phyloP scores from a whole-genome alignment of 2,329 filamentous ascomycete genomes.

The Venturiaceae sp. region DNA sequence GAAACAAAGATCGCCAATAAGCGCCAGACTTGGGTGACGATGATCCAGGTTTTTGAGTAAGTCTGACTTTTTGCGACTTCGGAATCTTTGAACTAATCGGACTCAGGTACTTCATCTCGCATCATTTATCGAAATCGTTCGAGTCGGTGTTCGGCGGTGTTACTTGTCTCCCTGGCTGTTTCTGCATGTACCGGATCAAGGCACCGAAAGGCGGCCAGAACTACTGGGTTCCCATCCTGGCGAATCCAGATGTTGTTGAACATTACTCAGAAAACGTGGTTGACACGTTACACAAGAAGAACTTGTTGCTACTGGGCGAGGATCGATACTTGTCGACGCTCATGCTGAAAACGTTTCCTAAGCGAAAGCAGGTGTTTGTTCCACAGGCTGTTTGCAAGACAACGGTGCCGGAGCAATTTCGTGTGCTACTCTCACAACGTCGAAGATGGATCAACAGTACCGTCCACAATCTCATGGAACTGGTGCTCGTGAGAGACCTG shows the following conservation, averaged over 20 bases:
- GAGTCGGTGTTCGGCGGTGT: constrained; percentile 98
- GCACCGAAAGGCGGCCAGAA: constrained; percentile 96
- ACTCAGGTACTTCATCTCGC: constrained; percentile 81
- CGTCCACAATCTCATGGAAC: constrained; percentile 96
- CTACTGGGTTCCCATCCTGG: constrained; percentile 98
- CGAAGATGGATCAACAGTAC: constrained; percentile 99
- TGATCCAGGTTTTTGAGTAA: constrained; percentile 95
- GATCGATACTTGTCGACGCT: constrained; percentile 93
- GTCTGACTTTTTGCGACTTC: constrained; percentile 15
- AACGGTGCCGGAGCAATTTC: constrained; percentile 86
- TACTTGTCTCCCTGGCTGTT: constrained; percentile 94
- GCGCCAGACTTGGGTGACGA: constrained; percentile 84
- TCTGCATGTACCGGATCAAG: constrained; percentile 99
- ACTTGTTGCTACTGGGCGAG: constrained; percentile 80
- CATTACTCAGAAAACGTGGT: constrained; percentile 99
- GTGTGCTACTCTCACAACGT: constrained; percentile 84
- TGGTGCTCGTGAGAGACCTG: constrained; percentile 87
- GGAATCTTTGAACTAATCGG: not conserved
- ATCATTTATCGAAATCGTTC: constrained; percentile 93
- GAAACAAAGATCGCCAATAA: constrained; percentile 99
- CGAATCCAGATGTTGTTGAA: constrained; percentile 96
- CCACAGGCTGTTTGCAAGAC: constrained; percentile 99
- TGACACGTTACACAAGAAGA: constrained; percentile 97
- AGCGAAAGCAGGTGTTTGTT: constrained; percentile 97
- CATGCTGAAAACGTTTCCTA: constrained; percentile 98